These are phyloP conservation scores for Musa troglodytarum DNA, from an alignment of 176 grass and related monocot species.

Conservation along the genomic window DNA sequence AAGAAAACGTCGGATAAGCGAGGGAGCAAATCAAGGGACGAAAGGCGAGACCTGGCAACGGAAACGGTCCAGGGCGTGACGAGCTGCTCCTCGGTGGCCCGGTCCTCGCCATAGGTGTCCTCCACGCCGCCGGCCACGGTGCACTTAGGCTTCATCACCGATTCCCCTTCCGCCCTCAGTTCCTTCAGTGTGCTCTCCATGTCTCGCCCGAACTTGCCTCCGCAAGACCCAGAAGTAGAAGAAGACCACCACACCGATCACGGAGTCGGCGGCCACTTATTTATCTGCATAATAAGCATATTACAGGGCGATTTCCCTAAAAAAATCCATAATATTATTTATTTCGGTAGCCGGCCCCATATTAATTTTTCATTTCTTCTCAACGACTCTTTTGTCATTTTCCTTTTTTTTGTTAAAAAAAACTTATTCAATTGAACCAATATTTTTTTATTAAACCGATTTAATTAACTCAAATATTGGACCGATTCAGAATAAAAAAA, in stretches of 20 bases:
- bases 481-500: too few relatives aligned
- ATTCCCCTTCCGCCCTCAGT: slow-evolving; percentile 33
- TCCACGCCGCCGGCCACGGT: slow-evolving; percentile 61
- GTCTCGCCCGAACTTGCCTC: background rate
- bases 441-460: too few relatives aligned
- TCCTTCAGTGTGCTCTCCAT: slow-evolving; percentile 83
- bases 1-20: too few relatives aligned
- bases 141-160: slow-evolving; percentile 47
- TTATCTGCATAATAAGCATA: too few relatives aligned
- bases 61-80: slow-evolving; percentile 91
- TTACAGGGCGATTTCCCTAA: too few relatives aligned
- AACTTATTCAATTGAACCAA: too few relatives aligned
- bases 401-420: too few relatives aligned
- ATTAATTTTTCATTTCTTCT: too few relatives aligned
- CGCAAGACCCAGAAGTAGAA: background rate
- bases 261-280: background rate
- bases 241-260: background rate
- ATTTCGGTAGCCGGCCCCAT: too few relatives aligned
- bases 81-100: slow-evolving; percentile 74
- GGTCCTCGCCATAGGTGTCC: slow-evolving; percentile 86
- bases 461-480: too few relatives aligned
- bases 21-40: background rate
- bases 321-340: too few relatives aligned
- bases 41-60: slow-evolving; percentile 55
- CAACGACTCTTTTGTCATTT: too few relatives aligned